Evolutionary conservation across 768 basidiomycete genomes (phyloP), one percentile per base, ranked within the genome.

Genomic region (Naganishia vaughanmartiniae): DNA sequence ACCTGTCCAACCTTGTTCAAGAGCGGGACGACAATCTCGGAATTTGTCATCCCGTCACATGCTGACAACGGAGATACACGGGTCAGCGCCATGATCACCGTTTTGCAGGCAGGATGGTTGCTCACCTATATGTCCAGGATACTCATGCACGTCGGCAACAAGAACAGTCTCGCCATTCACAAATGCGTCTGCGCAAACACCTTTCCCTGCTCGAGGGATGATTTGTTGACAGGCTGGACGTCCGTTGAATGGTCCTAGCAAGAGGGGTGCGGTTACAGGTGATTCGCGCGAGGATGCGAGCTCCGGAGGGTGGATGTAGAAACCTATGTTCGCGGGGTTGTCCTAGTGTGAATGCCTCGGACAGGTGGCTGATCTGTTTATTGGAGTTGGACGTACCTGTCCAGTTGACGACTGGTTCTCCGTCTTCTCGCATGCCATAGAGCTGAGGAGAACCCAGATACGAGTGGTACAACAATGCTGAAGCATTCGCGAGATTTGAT

Each of bases 141-240:
- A 93, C 12, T 79, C 81, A 30, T 90, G 86, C 24, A 97, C 92
- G 70, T 94, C 86, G 24, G 84, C 82, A 0, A 96, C 91, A n/a
- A 92, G 75, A 6, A 91, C 66, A 0, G 89, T 86, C 73, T 83
- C 76, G 54, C 79, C 81, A 60, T 84, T 84, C 17, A 88, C 67
- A 80, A 87, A 95, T 1, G 89, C 88, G 60, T 88, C 88, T 7
- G 92, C 90, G 79, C 93, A 96, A 14, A 96, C 93, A 33, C 93
- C 92, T n/a, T 86, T 85, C 14, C 85, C 87, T 0, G 83, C 84
- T 5, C 83, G 76, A 51, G 87, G 83, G 0, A 76, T 75, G 79
- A 96, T 93, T 74, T 85, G 87, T 75, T 91, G 90, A 80, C 94
- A 97, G 0, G 94, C 94, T 1, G 93, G 94, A 74, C 89, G 90